Conservation (phyloP, 23 red algal species). For the Gracilaria vermiculophylla region DNA sequence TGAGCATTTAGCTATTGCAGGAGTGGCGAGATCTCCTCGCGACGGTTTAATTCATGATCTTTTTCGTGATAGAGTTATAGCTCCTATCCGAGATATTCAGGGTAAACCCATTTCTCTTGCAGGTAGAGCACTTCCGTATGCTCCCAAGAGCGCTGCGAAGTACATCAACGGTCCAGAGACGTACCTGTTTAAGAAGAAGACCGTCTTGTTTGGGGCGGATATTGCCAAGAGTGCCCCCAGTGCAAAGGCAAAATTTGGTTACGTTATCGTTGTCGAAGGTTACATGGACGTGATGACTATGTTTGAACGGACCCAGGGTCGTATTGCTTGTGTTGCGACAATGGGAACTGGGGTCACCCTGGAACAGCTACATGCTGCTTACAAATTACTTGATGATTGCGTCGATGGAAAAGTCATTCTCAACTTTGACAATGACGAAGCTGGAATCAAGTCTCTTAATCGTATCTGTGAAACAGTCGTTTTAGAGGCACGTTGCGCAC, state of each 20-base stretch:
- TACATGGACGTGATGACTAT: constrained; percentile 92
- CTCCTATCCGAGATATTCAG: constrained; percentile 77
- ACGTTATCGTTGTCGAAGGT: constrained; percentile 84
- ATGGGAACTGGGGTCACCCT: constrained; percentile 78
- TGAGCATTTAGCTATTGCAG: constrained; percentile 59
- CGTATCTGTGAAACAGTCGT: constrained; percentile 68
- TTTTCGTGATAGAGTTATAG: constrained; percentile 80
- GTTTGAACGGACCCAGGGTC: constrained; percentile 60
- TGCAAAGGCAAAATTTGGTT: neutral
- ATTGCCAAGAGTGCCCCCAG: neutral
- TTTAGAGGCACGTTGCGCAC: constrained; percentile 11
- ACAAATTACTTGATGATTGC: constrained; percentile 27
- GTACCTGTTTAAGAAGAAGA: constrained; percentile 72
- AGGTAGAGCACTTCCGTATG: constrained; percentile 50
- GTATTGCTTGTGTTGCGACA: constrained; percentile 64
- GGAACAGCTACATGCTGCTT: constrained; percentile 52
- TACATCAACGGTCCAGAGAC: constrained; percentile 77
- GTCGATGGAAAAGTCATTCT: constrained; percentile 58
- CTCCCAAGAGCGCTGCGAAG: constrained; percentile 14
- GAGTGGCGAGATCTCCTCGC: constrained; percentile 19
- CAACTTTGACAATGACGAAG: constrained; percentile 81
- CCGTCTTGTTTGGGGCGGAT: constrained; percentile 50
- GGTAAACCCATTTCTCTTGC: constrained; percentile 69
- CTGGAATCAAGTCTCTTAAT: constrained; percentile 55
- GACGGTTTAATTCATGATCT: constrained; percentile 60